Evolutionary conservation across 768 basidiomycete species (phyloP).

Genomic region (Russula foetens): DNA sequence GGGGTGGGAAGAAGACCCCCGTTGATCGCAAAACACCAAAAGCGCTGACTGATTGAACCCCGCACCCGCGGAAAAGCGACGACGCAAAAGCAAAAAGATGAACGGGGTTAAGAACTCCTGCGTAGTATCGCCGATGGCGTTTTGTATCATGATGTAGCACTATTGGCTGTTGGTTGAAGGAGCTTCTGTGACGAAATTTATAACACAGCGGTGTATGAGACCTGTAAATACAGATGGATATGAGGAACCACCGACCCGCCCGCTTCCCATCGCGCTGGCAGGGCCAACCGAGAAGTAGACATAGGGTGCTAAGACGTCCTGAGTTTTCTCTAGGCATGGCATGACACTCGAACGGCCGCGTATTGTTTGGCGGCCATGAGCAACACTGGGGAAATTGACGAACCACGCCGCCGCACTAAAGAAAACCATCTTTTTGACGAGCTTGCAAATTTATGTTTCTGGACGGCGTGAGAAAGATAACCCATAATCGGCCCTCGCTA

Average conservation of each 20-base stretch:
- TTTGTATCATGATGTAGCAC: too few relatives aligned
- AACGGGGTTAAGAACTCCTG: too few relatives aligned
- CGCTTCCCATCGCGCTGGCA: conserved; percentile 30
- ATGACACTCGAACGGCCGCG: conserved; percentile 86
- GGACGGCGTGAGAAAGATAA: not conserved
- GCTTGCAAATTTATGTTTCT: not conserved
- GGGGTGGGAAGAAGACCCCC: too few relatives aligned
- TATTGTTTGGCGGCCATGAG: conserved; percentile 59
- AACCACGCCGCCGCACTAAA: conserved; percentile 79
- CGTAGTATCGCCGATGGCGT: too few relatives aligned
- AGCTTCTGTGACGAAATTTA: too few relatives aligned
- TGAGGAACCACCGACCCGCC: conserved; percentile 75
- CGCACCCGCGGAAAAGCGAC: too few relatives aligned
- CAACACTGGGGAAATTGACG: conserved; percentile 75
- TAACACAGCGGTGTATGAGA: too few relatives aligned
- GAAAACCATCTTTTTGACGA: not conserved
- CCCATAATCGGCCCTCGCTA: conserved; percentile 1
- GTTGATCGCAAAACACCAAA: too few relatives aligned
- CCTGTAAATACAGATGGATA: too few relatives aligned
- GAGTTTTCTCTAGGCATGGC: conserved; percentile 61
- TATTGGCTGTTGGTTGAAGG: too few relatives aligned
- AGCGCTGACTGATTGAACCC: too few relatives aligned
- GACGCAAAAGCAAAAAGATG: too few relatives aligned
- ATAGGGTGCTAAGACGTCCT: conserved; percentile 76
- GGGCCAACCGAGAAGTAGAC: conserved; percentile 34